A percentile compares a stretch with the other conserved stretches of the same genome.
phyloP scores from a whole-genome alignment of 495 filamentous ascomycete genomes.

The Talaromyces liani region DNA sequence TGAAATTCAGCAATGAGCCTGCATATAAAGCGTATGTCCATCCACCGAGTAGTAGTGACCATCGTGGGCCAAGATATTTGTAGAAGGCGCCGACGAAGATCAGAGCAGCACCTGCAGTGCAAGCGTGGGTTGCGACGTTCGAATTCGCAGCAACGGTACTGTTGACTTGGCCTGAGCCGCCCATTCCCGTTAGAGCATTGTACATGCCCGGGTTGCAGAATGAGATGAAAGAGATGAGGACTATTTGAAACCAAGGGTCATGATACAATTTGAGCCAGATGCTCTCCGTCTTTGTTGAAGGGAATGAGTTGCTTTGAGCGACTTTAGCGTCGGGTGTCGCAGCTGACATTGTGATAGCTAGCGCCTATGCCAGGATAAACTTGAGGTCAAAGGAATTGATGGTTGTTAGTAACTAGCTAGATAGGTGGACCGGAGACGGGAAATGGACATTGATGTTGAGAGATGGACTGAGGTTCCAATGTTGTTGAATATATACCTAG shows the following conservation, averaged over 20 bases:
- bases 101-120: slow-evolving; percentile 30
- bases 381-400: neutral
- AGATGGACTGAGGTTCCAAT: too few relatives aligned
- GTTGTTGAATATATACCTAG: neutral
- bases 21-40: slow-evolving; percentile 37
- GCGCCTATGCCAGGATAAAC: neutral
- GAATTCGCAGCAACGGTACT: slow-evolving; percentile 33
- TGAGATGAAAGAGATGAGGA: neutral
- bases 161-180: slow-evolving; percentile 44
- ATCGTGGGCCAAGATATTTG: slow-evolving; percentile 29
- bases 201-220: neutral
- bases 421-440: too few relatives aligned
- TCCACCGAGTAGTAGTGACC: slow-evolving; percentile 31
- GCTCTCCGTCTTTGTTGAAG: neutral
- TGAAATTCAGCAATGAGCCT: slow-evolving; percentile 32
- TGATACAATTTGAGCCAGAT: neutral
- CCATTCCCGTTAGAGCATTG: slow-evolving; percentile 31
- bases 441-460: too few relatives aligned
- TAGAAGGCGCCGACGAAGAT: slow-evolving; percentile 36
- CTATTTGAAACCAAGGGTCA: neutral
- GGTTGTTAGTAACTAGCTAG: too few relatives aligned
- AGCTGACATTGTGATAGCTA: neutral
- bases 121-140: slow-evolving; percentile 29
- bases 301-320: neutral
- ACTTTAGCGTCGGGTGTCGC: neutral